Evolutionary conservation across 73 alveolate species (phyloP).

Genomic region (Paramecium biaurelia): DNA sequence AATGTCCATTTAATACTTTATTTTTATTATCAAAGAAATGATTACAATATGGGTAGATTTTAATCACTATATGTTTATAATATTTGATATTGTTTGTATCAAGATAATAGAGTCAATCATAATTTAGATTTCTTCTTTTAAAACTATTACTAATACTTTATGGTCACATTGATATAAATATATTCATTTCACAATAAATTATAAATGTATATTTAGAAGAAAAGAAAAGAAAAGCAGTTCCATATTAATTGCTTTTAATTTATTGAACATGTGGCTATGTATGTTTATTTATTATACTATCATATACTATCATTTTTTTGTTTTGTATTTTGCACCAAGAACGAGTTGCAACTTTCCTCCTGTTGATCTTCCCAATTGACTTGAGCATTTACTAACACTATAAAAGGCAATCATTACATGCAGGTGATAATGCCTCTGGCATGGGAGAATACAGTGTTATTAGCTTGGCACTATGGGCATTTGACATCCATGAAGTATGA

Average conservation of each 20-base stretch:
- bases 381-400: constrained; percentile 58
- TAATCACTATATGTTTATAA: background rate
- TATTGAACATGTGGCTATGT: background rate
- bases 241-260: background rate
- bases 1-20: background rate
- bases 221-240: background rate
- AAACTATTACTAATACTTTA: background rate
- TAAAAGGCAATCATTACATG: constrained; percentile 2
- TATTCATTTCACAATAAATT: background rate
- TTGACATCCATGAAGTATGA: constrained; percentile 66
- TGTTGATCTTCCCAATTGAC: constrained; percentile 57
- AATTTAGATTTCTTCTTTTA: background rate
- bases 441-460: constrained; percentile 58
- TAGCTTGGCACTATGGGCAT: constrained; percentile 52
- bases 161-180: background rate
- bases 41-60: background rate
- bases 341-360: constrained; percentile 61
- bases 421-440: constrained; percentile 58
- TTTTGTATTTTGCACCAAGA: constrained; percentile 59
- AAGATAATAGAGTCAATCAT: background rate
- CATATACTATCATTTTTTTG: constrained; percentile 48
- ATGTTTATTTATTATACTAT: background rate
- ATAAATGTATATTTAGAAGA: background rate
- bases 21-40: background rate
- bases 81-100: background rate